These are phyloP conservation scores for Kazachstania sp. DNA, from an alignment of 1,139 yeast genomes.

Conservation along the genomic window DNA sequence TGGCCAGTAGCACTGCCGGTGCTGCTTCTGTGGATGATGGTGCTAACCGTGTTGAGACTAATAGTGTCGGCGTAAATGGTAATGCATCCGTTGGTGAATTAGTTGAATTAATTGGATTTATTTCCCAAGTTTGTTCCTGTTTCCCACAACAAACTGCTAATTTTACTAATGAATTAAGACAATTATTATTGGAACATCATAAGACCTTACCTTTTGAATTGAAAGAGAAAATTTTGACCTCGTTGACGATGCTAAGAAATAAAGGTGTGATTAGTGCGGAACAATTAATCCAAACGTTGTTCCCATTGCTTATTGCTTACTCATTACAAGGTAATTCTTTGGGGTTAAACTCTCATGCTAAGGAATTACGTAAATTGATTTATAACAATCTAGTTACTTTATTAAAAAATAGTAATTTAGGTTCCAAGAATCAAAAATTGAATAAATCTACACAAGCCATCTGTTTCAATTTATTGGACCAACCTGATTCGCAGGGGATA, in stretches of 20 bases:
- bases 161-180: slow-evolving; percentile 74
- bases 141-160: slow-evolving; percentile 80
- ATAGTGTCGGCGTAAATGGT: slow-evolving; percentile 8
- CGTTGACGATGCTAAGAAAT: slow-evolving; percentile 82
- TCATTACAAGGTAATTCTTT: slow-evolving; percentile 45
- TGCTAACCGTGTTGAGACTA: slow-evolving; percentile 11
- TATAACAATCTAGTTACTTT: slow-evolving; percentile 70
- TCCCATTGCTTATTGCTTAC: slow-evolving; percentile 61
- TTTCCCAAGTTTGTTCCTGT: slow-evolving; percentile 83
- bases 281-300: slow-evolving; percentile 70
- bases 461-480: slow-evolving; percentile 73
- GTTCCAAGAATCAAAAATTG: slow-evolving; percentile 70
- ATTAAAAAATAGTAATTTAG: slow-evolving; percentile 73
- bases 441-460: slow-evolving; percentile 88
- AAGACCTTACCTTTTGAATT: slow-evolving; percentile 74
- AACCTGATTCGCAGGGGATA: slow-evolving; percentile 70
- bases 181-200: slow-evolving; percentile 63
- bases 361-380: slow-evolving; percentile 72
- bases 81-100: slow-evolving; percentile 54
- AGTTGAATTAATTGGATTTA: slow-evolving; percentile 77
- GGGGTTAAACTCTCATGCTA: slow-evolving; percentile 54
- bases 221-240: slow-evolving; percentile 84
- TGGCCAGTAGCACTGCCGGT: slow-evolving; percentile 6
- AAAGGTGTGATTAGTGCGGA: slow-evolving; percentile 78
- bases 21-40: slow-evolving; percentile 6